Base-by-base conservation (phyloP, 805 yeast genomes). In the Starmerella scarabaei region DNA sequence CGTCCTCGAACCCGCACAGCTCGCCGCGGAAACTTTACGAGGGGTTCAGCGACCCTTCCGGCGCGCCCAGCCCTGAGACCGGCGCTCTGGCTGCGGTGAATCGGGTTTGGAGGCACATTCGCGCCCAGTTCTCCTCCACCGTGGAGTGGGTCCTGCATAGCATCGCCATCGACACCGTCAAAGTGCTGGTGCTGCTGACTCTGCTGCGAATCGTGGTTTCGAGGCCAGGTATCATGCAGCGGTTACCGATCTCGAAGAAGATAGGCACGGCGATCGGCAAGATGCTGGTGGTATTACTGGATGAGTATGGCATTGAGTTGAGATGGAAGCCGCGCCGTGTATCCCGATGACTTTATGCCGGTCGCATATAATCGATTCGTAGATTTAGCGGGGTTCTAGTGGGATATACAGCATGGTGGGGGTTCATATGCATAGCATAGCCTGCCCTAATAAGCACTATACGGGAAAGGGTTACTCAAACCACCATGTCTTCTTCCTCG, bases 271-370 rank as follows among this genome's bases (percentile, higher is more conserved):
- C 46, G 1, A 11, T 47, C 5, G 51, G 53, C 38, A 40, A 41
- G 21, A 34, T 52, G 3, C 21, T 47, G 12, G 53, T 47, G 7
- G 50, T 52, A 14, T 26, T 49, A 8, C 30, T 52, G 28, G 38
- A 48, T 16, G 54, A 51, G 23, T 41, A 50, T 6, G 55, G 53
- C 7, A 39, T 49, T n/a, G 54, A 52, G n/a, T 34, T 50, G 33
- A 37, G 29, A 12, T 28, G 36, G 27, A 32, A 32, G 26, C 19
- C 20, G 9, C 33, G 16, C 9, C n/a, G n/a, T n/a, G n/a, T n/a
- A n/a, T n/a, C n/a, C n/a, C n/a, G n/a, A n/a, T n/a, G n/a, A n/a
- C n/a, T n/a, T n/a, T n/a, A n/a, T n/a, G n/a, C n/a, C n/a, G n/a
- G n/a, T n/a, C n/a, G n/a, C n/a, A n/a, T n/a, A n/a, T n/a, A n/a